Base-by-base conservation (phyloP, 1,284 basidiomycete species). In the Moniliella sp. region DNA sequence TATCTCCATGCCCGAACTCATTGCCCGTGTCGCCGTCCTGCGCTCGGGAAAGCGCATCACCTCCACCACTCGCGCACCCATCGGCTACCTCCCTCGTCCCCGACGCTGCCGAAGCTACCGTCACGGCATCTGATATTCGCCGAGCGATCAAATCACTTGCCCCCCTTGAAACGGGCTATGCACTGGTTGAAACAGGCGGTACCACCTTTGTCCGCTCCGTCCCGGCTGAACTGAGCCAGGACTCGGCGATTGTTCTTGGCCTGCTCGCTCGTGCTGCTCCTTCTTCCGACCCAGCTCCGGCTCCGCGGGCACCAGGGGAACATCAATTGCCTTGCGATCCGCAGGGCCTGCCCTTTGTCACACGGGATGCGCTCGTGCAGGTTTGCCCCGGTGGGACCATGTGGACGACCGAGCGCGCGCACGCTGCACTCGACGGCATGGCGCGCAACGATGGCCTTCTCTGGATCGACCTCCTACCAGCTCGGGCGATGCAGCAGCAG, bases 391-490 rank as follows among this genome's bases (percentile, higher is more conserved):
- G 15, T n/a, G 7, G 8, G 21, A 23, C 21, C 8, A 7, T 23
- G n/a, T 94, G 88, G 88, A 70, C 71, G 0, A 58, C 67, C 23
- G 75, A 78, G 12, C 67, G 86, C 16, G 76, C 80, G 1, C 66
- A 68, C 23, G 70, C 73, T 3, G 82, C 77, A 2, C 61, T 97
- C 47, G 76, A 83, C 41, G 83, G 86, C 45, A 84, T 88, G 72
- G 68, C 83, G 9, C 67, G 83, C 46, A 67, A 76, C 18, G 84
- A 94, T 46, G 88, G 84, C 0, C 66, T 91, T 26, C 83, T 82
- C 33, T 99, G 88, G 88, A 58, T 94, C 18, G 88, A 97, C 55
- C 75, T 78, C 25, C 80, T 84, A 60, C 77, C 76, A 26, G 37
- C 40, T 23, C 46, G 45, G 5, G 31, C 36, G n/a, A n/a, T n/a